A percentile compares a stretch with the other conserved stretches of the same genome.
phyloP scores from a whole-genome alignment of 2,329 filamentous ascomycete genomes.

The Pseudogymnoascus sp. region DNA sequence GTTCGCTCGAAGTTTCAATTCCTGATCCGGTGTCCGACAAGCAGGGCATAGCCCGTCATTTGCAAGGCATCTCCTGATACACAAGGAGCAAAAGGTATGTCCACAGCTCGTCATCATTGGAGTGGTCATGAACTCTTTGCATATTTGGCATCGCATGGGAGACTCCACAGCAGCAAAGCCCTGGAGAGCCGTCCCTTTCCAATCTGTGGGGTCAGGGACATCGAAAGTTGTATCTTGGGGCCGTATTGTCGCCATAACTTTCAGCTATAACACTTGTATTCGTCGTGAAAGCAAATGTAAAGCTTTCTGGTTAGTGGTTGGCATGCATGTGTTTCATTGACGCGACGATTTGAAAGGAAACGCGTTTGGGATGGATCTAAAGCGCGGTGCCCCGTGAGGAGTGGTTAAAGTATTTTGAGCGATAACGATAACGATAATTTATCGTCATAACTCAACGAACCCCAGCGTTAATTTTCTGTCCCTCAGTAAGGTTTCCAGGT shows the following conservation, averaged over 20 bases:
- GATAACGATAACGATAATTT: background rate
- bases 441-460: background rate
- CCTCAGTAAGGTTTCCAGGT: background rate
- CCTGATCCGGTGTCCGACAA: slow-evolving; percentile 71
- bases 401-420: background rate
- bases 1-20: slow-evolving; percentile 76
- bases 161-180: slow-evolving; percentile 66
- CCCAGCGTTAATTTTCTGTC: background rate
- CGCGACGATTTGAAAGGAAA: background rate
- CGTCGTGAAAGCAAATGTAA: background rate
- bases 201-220: slow-evolving; percentile 75
- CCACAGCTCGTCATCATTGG: slow-evolving; percentile 92
- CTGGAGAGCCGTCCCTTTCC: slow-evolving; percentile 62
- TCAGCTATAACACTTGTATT: background rate
- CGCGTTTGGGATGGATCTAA: background rate
- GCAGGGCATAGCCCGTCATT: slow-evolving; percentile 80
- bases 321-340: background rate
- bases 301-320: background rate
- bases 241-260: background rate
- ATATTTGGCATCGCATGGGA: slow-evolving; percentile 87
- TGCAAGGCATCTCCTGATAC: slow-evolving; percentile 78
- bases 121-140: slow-evolving; percentile 93
- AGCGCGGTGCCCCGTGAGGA: background rate
- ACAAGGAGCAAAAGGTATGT: slow-evolving; percentile 94
- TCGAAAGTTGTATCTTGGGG: slow-evolving; percentile 22